Evolutionary conservation across 768 basidiomycete species (phyloP).

Genomic region (Leccinum imitatum): DNA sequence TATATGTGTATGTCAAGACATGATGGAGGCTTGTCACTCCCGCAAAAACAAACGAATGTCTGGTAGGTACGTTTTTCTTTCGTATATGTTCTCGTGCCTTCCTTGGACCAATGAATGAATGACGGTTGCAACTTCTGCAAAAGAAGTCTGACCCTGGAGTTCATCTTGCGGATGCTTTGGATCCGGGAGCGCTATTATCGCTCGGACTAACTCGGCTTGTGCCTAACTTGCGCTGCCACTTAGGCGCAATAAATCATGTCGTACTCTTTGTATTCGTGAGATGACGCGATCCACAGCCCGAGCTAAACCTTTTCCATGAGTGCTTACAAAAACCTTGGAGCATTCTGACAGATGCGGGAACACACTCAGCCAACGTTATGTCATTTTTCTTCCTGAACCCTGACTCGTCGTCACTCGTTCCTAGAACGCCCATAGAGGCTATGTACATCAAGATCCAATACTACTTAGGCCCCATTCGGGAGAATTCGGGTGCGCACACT

Average conservation of each 20-base stretch:
- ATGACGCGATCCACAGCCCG: background rate
- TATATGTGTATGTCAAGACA: background rate
- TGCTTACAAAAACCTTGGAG: background rate
- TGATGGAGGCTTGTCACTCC: background rate
- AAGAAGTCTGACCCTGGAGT: constrained; percentile 6
- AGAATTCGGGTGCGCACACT: constrained; percentile 9
- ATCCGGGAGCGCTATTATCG: constrained; percentile 15
- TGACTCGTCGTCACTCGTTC: background rate
- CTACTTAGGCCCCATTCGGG: constrained; percentile 8
- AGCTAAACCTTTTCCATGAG: background rate
- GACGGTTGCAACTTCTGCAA: constrained; percentile 1
- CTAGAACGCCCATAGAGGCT: constrained; percentile 2
- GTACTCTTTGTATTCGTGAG: background rate
- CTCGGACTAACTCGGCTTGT: constrained; percentile 13
- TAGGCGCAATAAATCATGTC: background rate
- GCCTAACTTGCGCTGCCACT: background rate
- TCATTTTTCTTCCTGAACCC: background rate
- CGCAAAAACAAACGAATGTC: background rate
- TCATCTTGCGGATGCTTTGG: constrained; percentile 13
- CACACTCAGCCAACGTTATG: background rate
- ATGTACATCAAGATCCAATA: background rate
- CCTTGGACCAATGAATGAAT: background rate
- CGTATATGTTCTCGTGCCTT: constrained; percentile 5
- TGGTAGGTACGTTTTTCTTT: background rate
- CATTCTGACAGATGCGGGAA: background rate